Conservation (phyloP, 352 stramenopile genomes). For the Achlya hypogyna region DNA sequence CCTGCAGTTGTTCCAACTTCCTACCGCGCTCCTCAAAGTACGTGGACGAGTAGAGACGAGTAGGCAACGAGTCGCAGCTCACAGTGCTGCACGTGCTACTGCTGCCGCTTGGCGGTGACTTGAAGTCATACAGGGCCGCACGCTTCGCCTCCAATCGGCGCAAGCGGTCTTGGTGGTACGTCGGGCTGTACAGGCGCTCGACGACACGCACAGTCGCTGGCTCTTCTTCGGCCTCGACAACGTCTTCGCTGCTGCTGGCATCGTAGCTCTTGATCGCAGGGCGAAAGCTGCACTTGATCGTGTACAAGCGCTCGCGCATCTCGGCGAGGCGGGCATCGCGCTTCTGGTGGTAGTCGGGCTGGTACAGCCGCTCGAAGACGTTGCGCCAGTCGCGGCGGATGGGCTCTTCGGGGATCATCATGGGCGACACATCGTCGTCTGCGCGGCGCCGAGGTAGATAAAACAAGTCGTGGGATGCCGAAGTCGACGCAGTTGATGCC, state of each 20-base stretch:
- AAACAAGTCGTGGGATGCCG: background rate
- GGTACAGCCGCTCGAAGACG: background rate
- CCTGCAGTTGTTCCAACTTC: background rate
- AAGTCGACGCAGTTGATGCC: background rate
- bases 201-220: background rate
- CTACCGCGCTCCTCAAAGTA: background rate
- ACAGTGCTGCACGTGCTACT: background rate
- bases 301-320: background rate
- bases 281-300: background rate
- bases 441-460: background rate
- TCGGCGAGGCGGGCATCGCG: background rate
- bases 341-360: slow-evolving; percentile 2
- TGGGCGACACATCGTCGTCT: background rate
- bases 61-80: too few relatives aligned
- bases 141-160: background rate
- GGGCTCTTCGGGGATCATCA: background rate
- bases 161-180: background rate
- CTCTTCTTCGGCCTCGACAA: background rate
- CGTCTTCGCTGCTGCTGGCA: background rate
- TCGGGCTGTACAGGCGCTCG: background rate
- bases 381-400: background rate
- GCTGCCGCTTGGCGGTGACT: background rate
- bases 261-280: background rate
- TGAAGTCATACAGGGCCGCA: background rate
- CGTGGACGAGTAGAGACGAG: background rate